Percentiles rank a stretch among this genome's conserved stretches.
Evolutionary conservation across 768 basidiomycete genomes (phyloP).

Genomic region (Hemileccinum impolitum): DNA sequence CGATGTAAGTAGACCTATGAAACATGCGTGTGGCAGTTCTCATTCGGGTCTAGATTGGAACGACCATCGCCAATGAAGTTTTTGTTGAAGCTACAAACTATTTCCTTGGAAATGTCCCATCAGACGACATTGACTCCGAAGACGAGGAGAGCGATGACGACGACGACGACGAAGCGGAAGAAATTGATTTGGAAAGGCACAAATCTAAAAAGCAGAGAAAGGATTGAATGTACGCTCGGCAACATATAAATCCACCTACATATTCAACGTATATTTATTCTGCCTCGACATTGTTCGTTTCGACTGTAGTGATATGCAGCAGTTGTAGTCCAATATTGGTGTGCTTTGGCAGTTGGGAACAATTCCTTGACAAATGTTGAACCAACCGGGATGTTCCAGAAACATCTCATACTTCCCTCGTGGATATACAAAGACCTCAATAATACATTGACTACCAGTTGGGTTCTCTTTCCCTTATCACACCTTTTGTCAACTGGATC

Average conservation of each 20-base stretch:
- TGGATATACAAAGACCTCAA: too few species aligned
- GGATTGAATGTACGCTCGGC: conserved; percentile 23
- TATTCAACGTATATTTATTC: conserved; percentile 26
- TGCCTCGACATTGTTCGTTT: conserved; percentile 11
- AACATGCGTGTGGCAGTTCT: conserved; percentile 1
- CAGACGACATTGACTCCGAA: conserved; percentile 60
- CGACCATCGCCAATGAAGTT: conserved; percentile 69
- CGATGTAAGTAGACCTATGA: conserved; percentile 49
- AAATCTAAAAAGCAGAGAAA: conserved; percentile 67
- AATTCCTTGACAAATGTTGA: too few species aligned
- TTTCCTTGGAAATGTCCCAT: conserved; percentile 66
- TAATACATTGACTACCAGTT: too few species aligned
- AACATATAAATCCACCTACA: conserved; percentile 13
- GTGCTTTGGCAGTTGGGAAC: neutral
- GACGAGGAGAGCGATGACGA: conserved; percentile 68
- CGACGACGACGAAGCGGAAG: conserved; percentile 76
- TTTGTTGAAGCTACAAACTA: conserved; percentile 81
- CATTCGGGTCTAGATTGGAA: conserved; percentile 53
- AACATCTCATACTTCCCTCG: too few species aligned
- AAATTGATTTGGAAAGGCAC: conserved; percentile 87
- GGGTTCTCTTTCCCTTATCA: too few species aligned
- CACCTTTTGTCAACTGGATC: too few species aligned
- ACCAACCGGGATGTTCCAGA: too few species aligned
- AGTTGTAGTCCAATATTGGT: conserved; percentile 1
- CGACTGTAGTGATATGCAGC: conserved; percentile 4